These are phyloP conservation scores for Backusella circina DNA, from an alignment of 192 early-diverging fungal species.

Conservation along the genomic window DNA sequence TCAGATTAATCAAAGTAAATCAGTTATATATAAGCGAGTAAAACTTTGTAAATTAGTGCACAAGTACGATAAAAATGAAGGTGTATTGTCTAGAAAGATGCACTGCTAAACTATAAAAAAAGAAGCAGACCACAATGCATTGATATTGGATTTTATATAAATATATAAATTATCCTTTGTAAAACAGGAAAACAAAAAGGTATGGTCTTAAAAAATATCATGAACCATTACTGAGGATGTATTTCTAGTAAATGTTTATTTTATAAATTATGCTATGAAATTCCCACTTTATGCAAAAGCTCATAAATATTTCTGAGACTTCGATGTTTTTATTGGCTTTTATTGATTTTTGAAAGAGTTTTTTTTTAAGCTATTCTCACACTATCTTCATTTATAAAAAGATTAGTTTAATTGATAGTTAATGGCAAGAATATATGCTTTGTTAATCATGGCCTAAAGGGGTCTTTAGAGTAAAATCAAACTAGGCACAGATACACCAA, in stretches of 20 bases:
- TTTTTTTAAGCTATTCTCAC: background rate
- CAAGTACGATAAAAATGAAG: no score
- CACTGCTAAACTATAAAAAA: no score
- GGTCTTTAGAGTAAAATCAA: background rate
- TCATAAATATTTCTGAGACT: background rate
- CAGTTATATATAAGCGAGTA: no score
- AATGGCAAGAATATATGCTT: background rate
- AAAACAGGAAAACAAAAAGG: background rate
- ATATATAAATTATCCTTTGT: background rate
- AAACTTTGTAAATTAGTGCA: no score
- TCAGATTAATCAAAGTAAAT: background rate
- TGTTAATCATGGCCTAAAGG: background rate
- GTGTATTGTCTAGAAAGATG: no score
- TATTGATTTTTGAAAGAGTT: background rate
- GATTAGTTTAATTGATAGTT: background rate
- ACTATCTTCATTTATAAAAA: background rate
- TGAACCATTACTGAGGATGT: no score
- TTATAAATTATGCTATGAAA: background rate
- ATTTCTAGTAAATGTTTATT: background rate
- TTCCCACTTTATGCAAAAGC: background rate
- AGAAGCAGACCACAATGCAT: no score
- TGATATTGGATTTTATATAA: background rate
- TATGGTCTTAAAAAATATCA: background rate
- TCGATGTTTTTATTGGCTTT: background rate
- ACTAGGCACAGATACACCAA: background rate